Evolutionary conservation across 2,329 filamentous ascomycete species (phyloP).

Genomic region (Teratosphaeria zuluensis): DNA sequence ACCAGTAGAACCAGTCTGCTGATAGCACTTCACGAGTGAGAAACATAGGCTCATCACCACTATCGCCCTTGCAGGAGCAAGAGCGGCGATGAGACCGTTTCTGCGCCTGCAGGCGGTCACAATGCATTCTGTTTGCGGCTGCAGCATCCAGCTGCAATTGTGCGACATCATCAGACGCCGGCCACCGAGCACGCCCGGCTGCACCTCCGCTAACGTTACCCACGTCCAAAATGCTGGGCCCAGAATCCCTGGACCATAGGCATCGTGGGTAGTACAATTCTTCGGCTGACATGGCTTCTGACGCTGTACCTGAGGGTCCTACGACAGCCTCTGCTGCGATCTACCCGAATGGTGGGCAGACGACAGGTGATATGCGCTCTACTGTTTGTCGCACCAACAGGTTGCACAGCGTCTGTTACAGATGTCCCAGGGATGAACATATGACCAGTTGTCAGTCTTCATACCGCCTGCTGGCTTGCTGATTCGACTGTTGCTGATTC

Average conservation of each 20-base stretch:
- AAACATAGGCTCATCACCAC: background rate
- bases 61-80: background rate
- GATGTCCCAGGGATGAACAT: background rate
- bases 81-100: background rate
- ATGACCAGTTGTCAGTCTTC: background rate
- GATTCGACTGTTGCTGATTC: background rate
- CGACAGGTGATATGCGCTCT: background rate
- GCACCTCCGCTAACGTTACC: background rate
- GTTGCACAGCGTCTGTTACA: background rate
- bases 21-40: background rate
- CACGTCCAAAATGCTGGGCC: background rate
- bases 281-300: background rate
- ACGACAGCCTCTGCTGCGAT: background rate
- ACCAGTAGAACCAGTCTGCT: background rate
- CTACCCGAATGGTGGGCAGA: background rate
- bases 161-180: background rate
- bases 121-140: background rate
- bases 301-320: background rate
- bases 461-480: background rate
- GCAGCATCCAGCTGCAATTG: background rate
- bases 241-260: background rate
- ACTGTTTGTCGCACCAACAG: background rate
- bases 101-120: background rate
- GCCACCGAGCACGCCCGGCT: background rate
- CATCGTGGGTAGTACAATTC: background rate